Evolutionary conservation across 768 basidiomycete genomes (phyloP), one percentile per base, ranked within the genome.

Genomic region (Mycena epipterygia): DNA sequence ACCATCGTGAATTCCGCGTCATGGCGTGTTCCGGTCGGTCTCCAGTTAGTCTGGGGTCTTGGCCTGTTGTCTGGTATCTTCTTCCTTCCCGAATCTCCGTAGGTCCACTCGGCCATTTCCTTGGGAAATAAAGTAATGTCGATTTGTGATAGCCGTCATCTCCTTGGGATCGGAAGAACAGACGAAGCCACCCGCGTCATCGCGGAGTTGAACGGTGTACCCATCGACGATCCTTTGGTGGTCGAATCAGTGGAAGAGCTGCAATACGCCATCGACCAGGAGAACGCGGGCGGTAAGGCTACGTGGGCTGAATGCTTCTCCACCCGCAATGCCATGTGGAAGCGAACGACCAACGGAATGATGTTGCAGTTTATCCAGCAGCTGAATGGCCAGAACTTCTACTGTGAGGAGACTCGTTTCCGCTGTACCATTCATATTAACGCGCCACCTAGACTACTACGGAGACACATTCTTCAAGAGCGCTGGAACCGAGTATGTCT

Each of bases 331-430:
- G 81, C 85, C 74, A 79, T 94, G 48, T 93, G 91, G 89, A 91
- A 90, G 79, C 86, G 93, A 62, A 94, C 93, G 17, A 77, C 84
- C 37, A 94, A 93, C 68, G 92, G 93, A n/a, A 92, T 93, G 90
- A 92, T 93, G 90, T 79, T 93, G 49, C 92, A 93, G 72, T 93
- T 94, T 76, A 89, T 95, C 60, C 93, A 94, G 73, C 93, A 94
- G 73, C 79, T 94, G 33, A 92, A 94, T 67, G 93, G 92, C 17
- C 93, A 95, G 79, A 94, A 93, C 77, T 93, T 93, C 80, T 93
- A 92, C 79, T 92, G 91, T 92, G 71, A 70, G 88, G 79, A 9
- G 3, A 8, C 41, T 59, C 27, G n/a, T 37, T 44, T 41, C 17
- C 12, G 2, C 49, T 30, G 7, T 16, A 27, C 13, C 52, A 33